Base-by-base conservation (phyloP, 805 yeast genomes). In the Candida silvatica region DNA sequence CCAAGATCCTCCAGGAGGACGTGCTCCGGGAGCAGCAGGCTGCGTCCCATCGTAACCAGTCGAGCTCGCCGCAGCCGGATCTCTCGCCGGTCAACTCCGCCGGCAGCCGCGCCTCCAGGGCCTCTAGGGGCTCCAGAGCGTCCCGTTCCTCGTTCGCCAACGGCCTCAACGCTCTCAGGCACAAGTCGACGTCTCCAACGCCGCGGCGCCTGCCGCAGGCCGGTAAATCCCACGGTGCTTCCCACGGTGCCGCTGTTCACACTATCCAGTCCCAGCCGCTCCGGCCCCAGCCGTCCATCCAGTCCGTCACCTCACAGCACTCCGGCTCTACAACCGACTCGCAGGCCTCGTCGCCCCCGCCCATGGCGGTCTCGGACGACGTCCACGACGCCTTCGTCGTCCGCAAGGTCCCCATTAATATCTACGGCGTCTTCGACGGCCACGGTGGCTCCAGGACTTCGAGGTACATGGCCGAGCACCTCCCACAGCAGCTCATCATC, bases 361-460 rank as follows among this genome's bases (percentile, higher is more conserved):
- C 12, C 11, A 34, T 32, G 6, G 29, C 35, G 3, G 26, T 35
- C 6, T 29, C 11, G 22, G 32, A 22, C 17, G 31, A 38, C 7
- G 15, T 24, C 11, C 34, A 33, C 3, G 23, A 14, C 5, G 24
- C 19, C 7, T 27, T 26, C 2, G 11, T 20, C 19, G 18, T 6
- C 2, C 18, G 22, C 4, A 36, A 38, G 7, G 32, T 48, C 6
- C 44, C 40, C 29, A 31, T 54, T 9, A 63, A 65, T 37, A 66
- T 81, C 3, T 80, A 77, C 52, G 86, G 80, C 0, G 81, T 82
- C 2, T 82, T 79, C 55, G 94, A 82, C 55, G 94, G 94, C 2
- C 94, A 82, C 53, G 94, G 94, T 2, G 88, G 90, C 12, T 63
- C 69, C 5, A 67, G 69, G 18, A 67, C 81, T 17, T 76, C 88